Base-by-base conservation (phyloP, 768 basidiomycete genomes). In the Termitomyces sp. region DNA sequence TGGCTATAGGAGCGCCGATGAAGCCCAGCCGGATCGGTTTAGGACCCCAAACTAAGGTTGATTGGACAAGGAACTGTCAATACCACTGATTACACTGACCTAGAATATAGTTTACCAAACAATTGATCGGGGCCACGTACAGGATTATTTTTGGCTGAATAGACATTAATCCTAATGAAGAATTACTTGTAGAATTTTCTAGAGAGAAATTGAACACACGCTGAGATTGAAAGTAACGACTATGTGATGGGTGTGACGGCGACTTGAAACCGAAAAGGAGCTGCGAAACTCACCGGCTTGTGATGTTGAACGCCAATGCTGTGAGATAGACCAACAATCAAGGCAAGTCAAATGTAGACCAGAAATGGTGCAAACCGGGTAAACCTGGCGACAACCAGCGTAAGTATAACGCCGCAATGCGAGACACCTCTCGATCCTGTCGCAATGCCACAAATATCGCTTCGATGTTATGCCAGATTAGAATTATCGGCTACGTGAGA, bases 1-100 rank as follows among this genome's bases (percentile, higher is more conserved):
- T 93, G 0, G 95, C 89, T 16, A 98, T 77, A 0, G 96, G 95
- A 4, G 95, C 95, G 12, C 95, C 95, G 53, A 90, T 84, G 74
- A 92, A 98, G 1, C 95, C 95, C 2, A 97, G 75, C 9, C 89
- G 78, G 58, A 96, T 74, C 2, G 84, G 75, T 48, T 81, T 74
- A 0, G 93, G 93, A 2, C 93, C 93, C 91, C 91, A 93, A 0
- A 95, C 91, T 78, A 31, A 57, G 33, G 44, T 15, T 15, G n/a
- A 2, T n/a, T 37, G 24, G 49, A 46, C 15, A 22, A 34, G 16
- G 16, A 24, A 4, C n/a, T 2, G 18, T 12, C 3, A 8, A 37
- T 9, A 4, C 18, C 22, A 11, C 16, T 9, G 36, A 24, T 24
- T 8, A 31, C 41, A 67, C 33, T 22, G 18, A 90, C 89, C 92